phyloP scores from a whole-genome alignment of 352 stramenopile genomes.

The Phytophthora agathidicida region DNA sequence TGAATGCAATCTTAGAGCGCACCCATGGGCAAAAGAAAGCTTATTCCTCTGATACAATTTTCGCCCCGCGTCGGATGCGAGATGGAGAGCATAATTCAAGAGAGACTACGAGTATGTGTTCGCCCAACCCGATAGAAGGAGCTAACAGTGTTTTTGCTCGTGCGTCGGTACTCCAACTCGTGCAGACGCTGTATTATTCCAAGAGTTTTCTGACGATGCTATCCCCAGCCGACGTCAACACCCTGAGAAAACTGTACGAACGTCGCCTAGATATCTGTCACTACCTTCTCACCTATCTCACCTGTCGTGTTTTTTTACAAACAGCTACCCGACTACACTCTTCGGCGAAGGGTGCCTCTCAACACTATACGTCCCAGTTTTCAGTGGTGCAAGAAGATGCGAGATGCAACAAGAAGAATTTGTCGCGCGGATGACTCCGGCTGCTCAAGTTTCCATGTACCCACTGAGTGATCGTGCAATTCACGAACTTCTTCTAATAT shows the following conservation, averaged over 20 bases:
- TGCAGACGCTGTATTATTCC: slow-evolving; percentile 46
- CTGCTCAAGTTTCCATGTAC: slow-evolving; percentile 20
- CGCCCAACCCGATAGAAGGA: background rate
- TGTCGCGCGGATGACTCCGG: background rate
- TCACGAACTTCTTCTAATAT: slow-evolving; percentile 47
- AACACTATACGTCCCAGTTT: slow-evolving; percentile 37
- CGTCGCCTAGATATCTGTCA: background rate
- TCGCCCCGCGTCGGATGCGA: slow-evolving; percentile 5
- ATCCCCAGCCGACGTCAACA: slow-evolving; percentile 17
- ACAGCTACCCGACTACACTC: slow-evolving; percentile 39
- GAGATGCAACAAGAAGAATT: background rate
- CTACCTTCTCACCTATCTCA: background rate
- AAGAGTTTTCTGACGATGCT: slow-evolving; percentile 29
- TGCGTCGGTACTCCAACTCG: slow-evolving; percentile 45
- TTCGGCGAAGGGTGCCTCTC: slow-evolving; percentile 37
- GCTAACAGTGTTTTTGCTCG: slow-evolving; percentile 30
- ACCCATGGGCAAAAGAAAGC: slow-evolving; percentile 14
- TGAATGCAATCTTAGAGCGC: slow-evolving; percentile 24
- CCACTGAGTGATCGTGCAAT: slow-evolving; percentile 28
- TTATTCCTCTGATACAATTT: slow-evolving; percentile 22
- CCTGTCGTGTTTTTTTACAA: slow-evolving; percentile 7
- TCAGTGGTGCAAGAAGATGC: background rate
- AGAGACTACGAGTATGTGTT: background rate
- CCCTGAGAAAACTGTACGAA: slow-evolving; percentile 42
- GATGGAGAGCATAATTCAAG: background rate